Percentiles rank a stretch among this genome's conserved stretches.
Evolutionary conservation across 2,329 filamentous ascomycete genomes (phyloP).

Genomic region (Hypoxylon sp.): DNA sequence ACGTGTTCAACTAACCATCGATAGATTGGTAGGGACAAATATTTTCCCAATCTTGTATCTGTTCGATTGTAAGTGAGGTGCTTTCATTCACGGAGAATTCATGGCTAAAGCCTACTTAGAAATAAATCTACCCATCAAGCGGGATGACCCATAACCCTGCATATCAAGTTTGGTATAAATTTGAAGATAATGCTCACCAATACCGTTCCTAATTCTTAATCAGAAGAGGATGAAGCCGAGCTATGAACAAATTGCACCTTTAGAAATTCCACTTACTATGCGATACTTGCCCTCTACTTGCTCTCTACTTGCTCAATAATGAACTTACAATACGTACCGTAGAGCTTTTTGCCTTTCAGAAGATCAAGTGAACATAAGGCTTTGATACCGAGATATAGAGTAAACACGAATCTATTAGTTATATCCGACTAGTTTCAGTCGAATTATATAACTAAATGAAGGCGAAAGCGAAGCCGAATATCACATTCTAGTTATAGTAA

Average conservation of each 20-base stretch:
- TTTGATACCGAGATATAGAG: neutral
- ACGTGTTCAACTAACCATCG: constrained; percentile 49
- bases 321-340: neutral
- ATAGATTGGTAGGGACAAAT: constrained; percentile 50
- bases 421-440: constrained; percentile 7
- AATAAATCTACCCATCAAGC: constrained; percentile 14
- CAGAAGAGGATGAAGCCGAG: neutral
- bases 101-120: constrained; percentile 13
- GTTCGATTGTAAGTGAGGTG: constrained; percentile 45
- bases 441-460: constrained; percentile 9
- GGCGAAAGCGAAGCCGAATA: constrained; percentile 15
- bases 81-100: constrained; percentile 45
- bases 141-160: constrained; percentile 30
- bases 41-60: constrained; percentile 56
- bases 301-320: neutral
- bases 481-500: constrained; percentile 12
- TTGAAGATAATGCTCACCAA: constrained; percentile 15
- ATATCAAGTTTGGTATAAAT: constrained; percentile 9
- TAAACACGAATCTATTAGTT: neutral
- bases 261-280: neutral
- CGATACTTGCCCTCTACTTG: neutral
- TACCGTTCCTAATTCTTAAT: constrained; percentile 11
- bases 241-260: neutral
- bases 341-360: neutral
- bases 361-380: neutral